Evolutionary conservation across 2,329 filamentous ascomycete genomes (phyloP).

Genomic region (Fusarium mangiferae): DNA sequence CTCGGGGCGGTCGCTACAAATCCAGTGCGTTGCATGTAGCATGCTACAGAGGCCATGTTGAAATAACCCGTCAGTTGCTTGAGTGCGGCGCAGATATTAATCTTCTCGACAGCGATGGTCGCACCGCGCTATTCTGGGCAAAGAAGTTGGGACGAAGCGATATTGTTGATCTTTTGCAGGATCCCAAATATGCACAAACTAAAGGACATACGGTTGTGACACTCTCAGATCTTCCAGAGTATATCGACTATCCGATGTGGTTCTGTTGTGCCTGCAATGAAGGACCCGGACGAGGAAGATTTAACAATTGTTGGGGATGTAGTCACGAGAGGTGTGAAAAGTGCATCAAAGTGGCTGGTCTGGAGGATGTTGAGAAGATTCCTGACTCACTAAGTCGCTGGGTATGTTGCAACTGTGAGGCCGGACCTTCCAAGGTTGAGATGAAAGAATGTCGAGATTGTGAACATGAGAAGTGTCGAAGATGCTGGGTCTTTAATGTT

Average conservation of each 20-base stretch:
- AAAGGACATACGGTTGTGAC: neutral
- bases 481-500: neutral
- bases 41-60: neutral
- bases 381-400: neutral
- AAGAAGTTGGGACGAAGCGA: neutral
- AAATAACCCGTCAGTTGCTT: neutral
- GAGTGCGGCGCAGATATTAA: neutral
- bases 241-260: neutral
- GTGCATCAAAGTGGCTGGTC: neutral
- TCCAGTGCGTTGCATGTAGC: neutral
- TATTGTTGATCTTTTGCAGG: neutral
- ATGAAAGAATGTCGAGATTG: neutral
- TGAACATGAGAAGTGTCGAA: neutral
- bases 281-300: neutral
- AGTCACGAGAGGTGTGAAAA: neutral
- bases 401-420: neutral
- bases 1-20: neutral
- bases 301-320: neutral
- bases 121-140: neutral
- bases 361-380: neutral
- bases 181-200: neutral
- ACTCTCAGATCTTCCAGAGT: neutral
- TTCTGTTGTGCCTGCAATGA: neutral
- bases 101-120: neutral
- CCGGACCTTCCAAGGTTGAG: neutral